Conservation (phyloP, 1,284 basidiomycete genomes). For the Crocinoboletus sp. region DNA sequence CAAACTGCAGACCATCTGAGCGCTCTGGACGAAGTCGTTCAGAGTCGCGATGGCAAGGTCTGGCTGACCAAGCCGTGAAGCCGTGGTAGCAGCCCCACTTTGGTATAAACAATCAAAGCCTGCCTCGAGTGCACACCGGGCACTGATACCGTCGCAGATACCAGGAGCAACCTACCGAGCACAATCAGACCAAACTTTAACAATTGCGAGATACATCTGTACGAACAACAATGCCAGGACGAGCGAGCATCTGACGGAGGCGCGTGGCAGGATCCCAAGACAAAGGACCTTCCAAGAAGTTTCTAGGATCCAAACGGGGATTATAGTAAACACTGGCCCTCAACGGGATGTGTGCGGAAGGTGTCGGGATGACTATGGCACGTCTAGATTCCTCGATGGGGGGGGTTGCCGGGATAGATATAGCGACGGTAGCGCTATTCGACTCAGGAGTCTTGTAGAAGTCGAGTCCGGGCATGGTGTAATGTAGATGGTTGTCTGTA, state of each 20-base stretch:
- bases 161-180: conserved; percentile 60
- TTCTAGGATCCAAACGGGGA: conserved; percentile 59
- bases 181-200: background rate
- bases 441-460: conserved; percentile 33
- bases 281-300: conserved; percentile 63
- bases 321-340: conserved; percentile 22
- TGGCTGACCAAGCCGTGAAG: conserved; percentile 70
- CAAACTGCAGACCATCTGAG: conserved; percentile 63
- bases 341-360: conserved; percentile 15
- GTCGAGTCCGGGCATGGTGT: conserved; percentile 42
- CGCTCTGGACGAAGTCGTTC: conserved; percentile 68
- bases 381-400: background rate
- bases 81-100: conserved; percentile 75
- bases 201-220: background rate
- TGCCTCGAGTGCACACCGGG: conserved; percentile 71
- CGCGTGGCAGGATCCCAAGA: conserved; percentile 66
- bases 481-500: conserved; percentile 14
- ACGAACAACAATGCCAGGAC: conserved; percentile 71
- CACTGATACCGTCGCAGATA: conserved; percentile 79
- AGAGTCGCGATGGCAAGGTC: conserved; percentile 79
- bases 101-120: conserved; percentile 76
- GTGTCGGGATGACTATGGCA: conserved; percentile 1
- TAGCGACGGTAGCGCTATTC: background rate
- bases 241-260: conserved; percentile 69
- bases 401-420: conserved; percentile 10